Conservation (phyloP, 1,284 basidiomycete species). For the Volvariella volvacea region DNA sequence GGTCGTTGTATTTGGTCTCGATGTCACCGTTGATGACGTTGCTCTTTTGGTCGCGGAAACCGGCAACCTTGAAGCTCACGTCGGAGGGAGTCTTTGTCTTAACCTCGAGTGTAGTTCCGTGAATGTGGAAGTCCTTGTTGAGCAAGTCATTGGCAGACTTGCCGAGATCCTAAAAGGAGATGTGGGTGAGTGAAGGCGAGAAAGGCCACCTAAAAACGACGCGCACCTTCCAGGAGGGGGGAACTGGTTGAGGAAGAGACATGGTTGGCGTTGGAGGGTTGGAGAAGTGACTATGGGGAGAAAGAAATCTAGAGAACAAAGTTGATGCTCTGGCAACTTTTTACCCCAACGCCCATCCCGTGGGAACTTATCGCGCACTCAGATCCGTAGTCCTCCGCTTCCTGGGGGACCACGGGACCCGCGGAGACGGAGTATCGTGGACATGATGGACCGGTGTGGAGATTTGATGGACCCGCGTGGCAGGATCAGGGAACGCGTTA, state of each 20-base stretch:
- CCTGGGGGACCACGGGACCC: background rate
- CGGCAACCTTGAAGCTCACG: constrained; percentile 85
- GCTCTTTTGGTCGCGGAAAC: constrained; percentile 69
- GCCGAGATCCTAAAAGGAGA: constrained; percentile 74
- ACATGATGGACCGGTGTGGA: too few species aligned
- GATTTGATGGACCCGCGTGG: background rate
- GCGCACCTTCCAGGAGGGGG: constrained; percentile 85
- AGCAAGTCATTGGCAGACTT: constrained; percentile 96
- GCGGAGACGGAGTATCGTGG: background rate
- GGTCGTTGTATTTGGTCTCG: constrained; percentile 88
- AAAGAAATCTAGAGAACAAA: constrained; percentile 3
- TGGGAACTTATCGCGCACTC: background rate
- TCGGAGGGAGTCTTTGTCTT: constrained; percentile 93
- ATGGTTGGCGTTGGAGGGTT: constrained; percentile 31
- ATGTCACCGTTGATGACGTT: constrained; percentile 77
- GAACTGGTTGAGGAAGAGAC: constrained; percentile 85
- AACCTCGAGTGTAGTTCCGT: constrained; percentile 76
- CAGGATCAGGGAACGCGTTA: constrained; percentile 20
- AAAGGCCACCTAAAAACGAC: background rate
- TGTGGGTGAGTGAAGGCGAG: constrained; percentile 1
- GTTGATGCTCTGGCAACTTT: background rate
- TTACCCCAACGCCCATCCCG: background rate
- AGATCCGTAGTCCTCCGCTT: too few species aligned
- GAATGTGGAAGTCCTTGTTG: constrained; percentile 89
- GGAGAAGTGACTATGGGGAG: constrained; percentile 8